A percentile compares a stretch with the other conserved stretches of the same genome.
phyloP scores from a whole-genome alignment of 1,284 basidiomycete species.

The Leccinum griseonigrum region DNA sequence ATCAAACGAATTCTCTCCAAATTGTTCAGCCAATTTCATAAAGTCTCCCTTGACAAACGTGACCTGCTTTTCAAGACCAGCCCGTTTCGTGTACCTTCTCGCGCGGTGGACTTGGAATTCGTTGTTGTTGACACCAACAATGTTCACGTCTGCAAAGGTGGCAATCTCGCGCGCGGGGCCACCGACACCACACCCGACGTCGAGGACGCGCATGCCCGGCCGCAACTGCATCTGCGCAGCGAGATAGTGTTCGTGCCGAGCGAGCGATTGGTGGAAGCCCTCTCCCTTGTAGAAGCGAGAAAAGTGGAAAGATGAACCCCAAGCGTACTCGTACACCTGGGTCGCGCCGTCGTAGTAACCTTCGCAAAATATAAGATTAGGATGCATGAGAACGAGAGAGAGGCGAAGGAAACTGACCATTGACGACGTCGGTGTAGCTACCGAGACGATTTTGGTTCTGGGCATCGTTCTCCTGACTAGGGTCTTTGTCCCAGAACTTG shows the following conservation, averaged over 20 bases:
- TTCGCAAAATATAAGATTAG: neutral
- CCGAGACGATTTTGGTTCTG: constrained; percentile 79
- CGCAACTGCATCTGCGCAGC: constrained; percentile 79
- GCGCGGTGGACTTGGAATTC: constrained; percentile 92
- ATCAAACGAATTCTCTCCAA: constrained; percentile 93
- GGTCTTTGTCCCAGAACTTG: constrained; percentile 92
- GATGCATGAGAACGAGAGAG: neutral
- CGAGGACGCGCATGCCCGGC: constrained; percentile 93
- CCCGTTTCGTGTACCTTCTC: constrained; percentile 78
- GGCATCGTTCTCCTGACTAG: constrained; percentile 63
- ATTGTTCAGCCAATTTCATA: constrained; percentile 91
- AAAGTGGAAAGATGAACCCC: constrained; percentile 95
- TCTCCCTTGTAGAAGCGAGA: constrained; percentile 98
- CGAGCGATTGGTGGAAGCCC: constrained; percentile 79
- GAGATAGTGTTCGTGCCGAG: constrained; percentile 98
- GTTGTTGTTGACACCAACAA: constrained; percentile 96
- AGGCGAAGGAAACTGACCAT: constrained; percentile 53
- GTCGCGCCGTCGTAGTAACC: constrained; percentile 82
- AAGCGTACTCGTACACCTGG: constrained; percentile 95
- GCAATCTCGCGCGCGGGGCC: constrained; percentile 97
- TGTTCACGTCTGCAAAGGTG: constrained; percentile 82
- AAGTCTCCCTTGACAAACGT: constrained; percentile 92
- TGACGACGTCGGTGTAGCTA: constrained; percentile 92
- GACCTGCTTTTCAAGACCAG: constrained; percentile 77
- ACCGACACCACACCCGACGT: constrained; percentile 98